Evolutionary conservation across 208 protist genomes (phyloP), one percentile per base, ranked within the genome.

Genomic region (Trypanosoma avium): DNA sequence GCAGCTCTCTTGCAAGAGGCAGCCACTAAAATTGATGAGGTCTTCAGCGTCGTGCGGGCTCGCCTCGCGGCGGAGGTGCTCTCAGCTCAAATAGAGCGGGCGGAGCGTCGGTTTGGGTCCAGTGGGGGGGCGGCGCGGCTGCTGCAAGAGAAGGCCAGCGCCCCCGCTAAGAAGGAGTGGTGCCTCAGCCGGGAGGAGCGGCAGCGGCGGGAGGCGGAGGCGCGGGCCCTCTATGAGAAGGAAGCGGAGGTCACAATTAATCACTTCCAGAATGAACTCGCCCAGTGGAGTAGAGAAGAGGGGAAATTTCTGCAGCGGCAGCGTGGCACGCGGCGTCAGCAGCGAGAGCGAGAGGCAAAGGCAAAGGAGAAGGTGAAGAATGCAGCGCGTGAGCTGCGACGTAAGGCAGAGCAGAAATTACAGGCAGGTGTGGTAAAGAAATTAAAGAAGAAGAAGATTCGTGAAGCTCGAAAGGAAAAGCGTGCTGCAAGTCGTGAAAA

Each of bases 201-300:
- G 40, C 78, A 79, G 72, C 73, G 70, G 61, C 84, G 88, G 9
- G 82, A 85, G 17, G 81, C 67, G 32, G 81, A 86, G 79, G 82
- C 84, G 21, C 82, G 82, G 12, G 63, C 65, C n/a, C 35, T 73
- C 22, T 88, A 92, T 61, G 90, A 96, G 67, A 84, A 81, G 79
- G 90, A 93, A 73, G 86, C 90, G 6, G 86, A 93, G 74, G 84
- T 92, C 21, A 93, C 87, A 7, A 66, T 93, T 29, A 86, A 85
- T 61, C 77, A 81, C 36, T 92, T 92, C 69, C 90, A 93, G 78
- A 84, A 92, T 47, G 84, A 86, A 61, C 70, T 96, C 24, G 68
- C 81, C 17, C 67, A 78, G 33, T 77, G 90, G 35, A 75, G 81
- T 53, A 72, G 80, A 0, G 75, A 89, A 79, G 90, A 96, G 77